Evolutionary conservation across 257 asterid genomes (phyloP).

Genomic region (Jasminum sambac): DNA sequence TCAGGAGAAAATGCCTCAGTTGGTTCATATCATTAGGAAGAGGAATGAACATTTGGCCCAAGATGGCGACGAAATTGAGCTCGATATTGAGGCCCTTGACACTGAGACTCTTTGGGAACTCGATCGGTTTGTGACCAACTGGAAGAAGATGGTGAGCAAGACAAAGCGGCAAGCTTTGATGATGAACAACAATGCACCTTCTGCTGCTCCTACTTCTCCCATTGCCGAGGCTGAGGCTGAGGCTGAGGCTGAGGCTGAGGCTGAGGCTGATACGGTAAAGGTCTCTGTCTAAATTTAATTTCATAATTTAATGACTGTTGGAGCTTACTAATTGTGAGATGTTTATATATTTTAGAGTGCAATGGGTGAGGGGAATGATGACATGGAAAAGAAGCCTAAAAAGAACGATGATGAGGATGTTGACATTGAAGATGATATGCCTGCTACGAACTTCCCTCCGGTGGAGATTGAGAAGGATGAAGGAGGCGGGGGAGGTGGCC

Average conservation of each 20-base stretch:
- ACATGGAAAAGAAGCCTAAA: slow-evolving; percentile 49
- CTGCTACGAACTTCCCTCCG: slow-evolving; percentile 75
- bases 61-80: slow-evolving; percentile 98
- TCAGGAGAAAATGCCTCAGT: slow-evolving; percentile 94
- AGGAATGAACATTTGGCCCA: slow-evolving; percentile 84
- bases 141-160: slow-evolving; percentile 97
- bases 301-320: not conserved
- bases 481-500: slow-evolving; percentile 42
- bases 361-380: slow-evolving; percentile 44
- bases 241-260: slow-evolving; percentile 52
- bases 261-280: no score
- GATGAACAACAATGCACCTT: slow-evolving; percentile 36
- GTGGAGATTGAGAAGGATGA: slow-evolving; percentile 96
- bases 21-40: slow-evolving; percentile 81
- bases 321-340: not conserved
- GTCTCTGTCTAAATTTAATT: no score
- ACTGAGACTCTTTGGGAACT: slow-evolving; percentile 97
- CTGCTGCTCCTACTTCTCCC: slow-evolving; percentile 41
- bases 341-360: slow-evolving; percentile 37
- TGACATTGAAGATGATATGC: slow-evolving; percentile 93
- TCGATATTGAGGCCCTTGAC: slow-evolving; percentile 92
- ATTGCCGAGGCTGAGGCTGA: slow-evolving; percentile 60
- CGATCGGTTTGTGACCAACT: slow-evolving; percentile 89
- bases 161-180: slow-evolving; percentile 80
- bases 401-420: slow-evolving; percentile 92